Percentiles rank a stretch among this genome's conserved stretches.
These are phyloP conservation scores for Pterula multifida DNA, from an alignment of 1,284 basidiomycete species.

Conservation along the genomic window DNA sequence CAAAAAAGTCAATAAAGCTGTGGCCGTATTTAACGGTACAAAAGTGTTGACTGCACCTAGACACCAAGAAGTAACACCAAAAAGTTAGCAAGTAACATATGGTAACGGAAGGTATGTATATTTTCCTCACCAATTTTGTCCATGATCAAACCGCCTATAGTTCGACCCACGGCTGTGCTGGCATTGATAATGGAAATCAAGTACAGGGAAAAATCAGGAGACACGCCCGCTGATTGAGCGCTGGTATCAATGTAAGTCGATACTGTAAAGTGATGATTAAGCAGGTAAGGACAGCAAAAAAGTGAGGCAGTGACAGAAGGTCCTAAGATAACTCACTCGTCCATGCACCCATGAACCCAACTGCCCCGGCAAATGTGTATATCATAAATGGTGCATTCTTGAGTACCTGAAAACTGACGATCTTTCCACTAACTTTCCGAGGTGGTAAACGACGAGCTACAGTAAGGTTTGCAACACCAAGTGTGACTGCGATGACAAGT, in stretches of 20 bases:
- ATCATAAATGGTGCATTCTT: conserved; percentile 13
- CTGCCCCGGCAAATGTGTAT: conserved; percentile 11
- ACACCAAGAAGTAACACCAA: background rate
- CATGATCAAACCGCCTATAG: conserved; percentile 13
- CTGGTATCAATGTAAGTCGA: conserved; percentile 4
- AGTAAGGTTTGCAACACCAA: conserved; percentile 13
- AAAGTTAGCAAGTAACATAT: background rate
- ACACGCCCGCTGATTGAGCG: conserved; percentile 11
- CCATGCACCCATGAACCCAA: conserved; percentile 11
- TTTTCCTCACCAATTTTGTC: conserved; percentile 8
- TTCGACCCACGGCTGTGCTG: conserved; percentile 13
- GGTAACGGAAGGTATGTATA: background rate
- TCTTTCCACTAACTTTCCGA: conserved; percentile 11
- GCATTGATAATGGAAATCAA: conserved; percentile 17
- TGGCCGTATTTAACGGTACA: conserved; percentile 5
- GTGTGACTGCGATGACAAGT: conserved; percentile 12
- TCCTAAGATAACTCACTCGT: conserved; percentile 1
- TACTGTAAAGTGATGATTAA: background rate
- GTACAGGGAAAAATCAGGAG: conserved; percentile 13
- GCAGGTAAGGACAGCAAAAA: background rate
- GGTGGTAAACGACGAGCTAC: conserved; percentile 14
- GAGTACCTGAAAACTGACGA: conserved; percentile 15
- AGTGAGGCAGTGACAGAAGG: background rate
- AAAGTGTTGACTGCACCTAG: background rate
- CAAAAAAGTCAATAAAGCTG: conserved; percentile 13